Evolutionary conservation across 225 moss, liverwort and hornwort species (phyloP).

Genomic region (Polytrichum commune): DNA sequence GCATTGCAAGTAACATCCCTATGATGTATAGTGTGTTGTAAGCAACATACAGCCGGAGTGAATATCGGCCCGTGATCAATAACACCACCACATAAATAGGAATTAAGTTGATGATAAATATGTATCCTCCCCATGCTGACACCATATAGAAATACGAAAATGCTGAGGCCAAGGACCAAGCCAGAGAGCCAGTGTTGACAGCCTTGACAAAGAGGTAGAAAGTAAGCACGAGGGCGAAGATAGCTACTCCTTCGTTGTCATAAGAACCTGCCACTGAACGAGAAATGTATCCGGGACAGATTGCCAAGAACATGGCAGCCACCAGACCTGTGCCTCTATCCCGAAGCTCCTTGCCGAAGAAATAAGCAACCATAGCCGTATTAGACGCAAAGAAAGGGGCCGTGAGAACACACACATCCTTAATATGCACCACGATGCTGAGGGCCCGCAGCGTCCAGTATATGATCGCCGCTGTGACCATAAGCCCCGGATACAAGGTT

Average conservation of each 20-base stretch:
- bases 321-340: slow-evolving; percentile 86
- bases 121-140: slow-evolving; percentile 99
- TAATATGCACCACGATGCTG: slow-evolving; percentile 85
- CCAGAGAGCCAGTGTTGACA: slow-evolving; percentile 88
- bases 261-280: slow-evolving; percentile 97
- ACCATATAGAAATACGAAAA: slow-evolving; percentile 99
- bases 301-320: slow-evolving; percentile 90
- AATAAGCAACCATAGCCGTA: slow-evolving; percentile 91
- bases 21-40: slow-evolving; percentile 90
- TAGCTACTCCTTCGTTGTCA: slow-evolving; percentile 97
- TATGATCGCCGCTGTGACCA: slow-evolving; percentile 92
- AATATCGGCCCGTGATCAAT: slow-evolving; percentile 85
- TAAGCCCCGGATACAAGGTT: slow-evolving; percentile 92
- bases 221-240: slow-evolving; percentile 87
- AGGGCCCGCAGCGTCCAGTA: slow-evolving; percentile 83
- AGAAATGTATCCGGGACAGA: slow-evolving; percentile 97
- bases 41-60: slow-evolving; percentile 81
- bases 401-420: slow-evolving; percentile 92
- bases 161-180: slow-evolving; percentile 89
- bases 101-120: slow-evolving; percentile 93
- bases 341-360: slow-evolving; percentile 91
- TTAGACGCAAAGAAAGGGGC: slow-evolving; percentile 98
- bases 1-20: slow-evolving; percentile 96
- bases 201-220: slow-evolving; percentile 97
- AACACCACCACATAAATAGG: slow-evolving; percentile 94